Percentiles rank a stretch among this genome's conserved stretches.
phyloP scores from a whole-genome alignment of 352 stramenopile species.

The Phytopythium boreale region DNA sequence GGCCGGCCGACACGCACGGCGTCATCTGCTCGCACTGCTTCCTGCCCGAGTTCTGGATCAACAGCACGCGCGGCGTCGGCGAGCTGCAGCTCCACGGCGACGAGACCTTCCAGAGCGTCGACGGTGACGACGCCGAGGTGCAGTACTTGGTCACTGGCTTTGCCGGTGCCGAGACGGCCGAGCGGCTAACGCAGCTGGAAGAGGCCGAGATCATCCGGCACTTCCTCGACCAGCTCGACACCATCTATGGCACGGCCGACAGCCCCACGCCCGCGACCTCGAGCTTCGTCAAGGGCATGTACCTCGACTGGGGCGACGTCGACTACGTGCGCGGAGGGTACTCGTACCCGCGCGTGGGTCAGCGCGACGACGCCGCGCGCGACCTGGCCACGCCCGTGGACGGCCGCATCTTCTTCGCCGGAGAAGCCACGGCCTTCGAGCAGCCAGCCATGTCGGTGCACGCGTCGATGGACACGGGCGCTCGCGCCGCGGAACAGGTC shows the following conservation, averaged over 20 bases:
- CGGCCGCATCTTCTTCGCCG: constrained; percentile 74
- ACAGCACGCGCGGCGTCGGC: constrained; percentile 65
- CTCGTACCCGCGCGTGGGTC: constrained; percentile 69
- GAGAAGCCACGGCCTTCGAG: constrained; percentile 77
- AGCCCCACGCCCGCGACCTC: constrained; percentile 48
- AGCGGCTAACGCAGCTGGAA: constrained; percentile 39
- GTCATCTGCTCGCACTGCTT: constrained; percentile 83
- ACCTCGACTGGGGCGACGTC: constrained; percentile 77
- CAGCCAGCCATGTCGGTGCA: constrained; percentile 83
- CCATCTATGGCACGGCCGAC: constrained; percentile 66
- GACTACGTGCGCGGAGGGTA: constrained; percentile 71
- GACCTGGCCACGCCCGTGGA: constrained; percentile 63
- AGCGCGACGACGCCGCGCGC: constrained; percentile 52
- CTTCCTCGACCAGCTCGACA: constrained; percentile 74
- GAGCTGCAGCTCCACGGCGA: constrained; percentile 57
- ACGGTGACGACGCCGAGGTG: constrained; percentile 13
- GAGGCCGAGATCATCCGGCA: constrained; percentile 51
- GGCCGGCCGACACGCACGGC: constrained; percentile 68
- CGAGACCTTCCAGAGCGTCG: constrained; percentile 4
- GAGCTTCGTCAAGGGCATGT: constrained; percentile 69
- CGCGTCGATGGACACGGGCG: constrained; percentile 76
- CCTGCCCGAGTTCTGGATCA: constrained; percentile 83
- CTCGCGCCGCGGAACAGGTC: constrained; percentile 59
- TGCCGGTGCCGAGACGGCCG: constrained; percentile 62
- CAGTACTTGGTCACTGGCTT: constrained; percentile 80